Base-by-base conservation (phyloP, 1,139 yeast species). In the Nakaseomyces uthaithaninus region DNA sequence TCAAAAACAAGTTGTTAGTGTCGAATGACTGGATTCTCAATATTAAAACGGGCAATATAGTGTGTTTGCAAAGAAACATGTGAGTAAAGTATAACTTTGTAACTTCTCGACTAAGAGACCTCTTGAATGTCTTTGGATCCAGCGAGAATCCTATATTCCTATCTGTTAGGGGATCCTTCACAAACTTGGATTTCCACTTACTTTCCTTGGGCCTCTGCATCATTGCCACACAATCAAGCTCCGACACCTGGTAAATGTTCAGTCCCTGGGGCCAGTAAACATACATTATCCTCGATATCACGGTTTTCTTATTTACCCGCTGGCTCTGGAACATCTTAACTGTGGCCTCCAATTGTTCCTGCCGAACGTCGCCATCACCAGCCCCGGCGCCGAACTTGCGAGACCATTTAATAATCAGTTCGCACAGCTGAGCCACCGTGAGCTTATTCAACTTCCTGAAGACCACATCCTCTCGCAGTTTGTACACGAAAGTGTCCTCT, bases 21-120 rank as follows among this genome's bases (percentile, higher is more conserved):
- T 83, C 91, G 55, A 78, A 82, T 27, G 81, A 69, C 51, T 83
- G 94, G 17, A 83, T 66, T 36, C 94, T 61, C 4, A 81, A 66
- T 15, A 84, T 60, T 2, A 77, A 62, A 43, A 81, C 53, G 1
- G 87, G 85, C 35, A 74, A 65, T 12, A 63, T 62, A 2, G 87
- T 84, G 58, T 79, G 86, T 39, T 74, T 66, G 38, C 83, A 77
- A n/a, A 79, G 73, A 53, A 80, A 80, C 18, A 80, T 68, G 56
- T 80, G 81, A 6, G 76, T 69, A 52, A 73, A 57, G 54, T 71
- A 77, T 9, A 77, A 55, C 39, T 68, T 60, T 40, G 72, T 64
- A 36, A 83, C 59, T 23, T 73, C 74, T 10, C 54, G 46, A 3
- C 75, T 68, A 27, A 83, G 60, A 15, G 61, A 60, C 12, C 69